phyloP scores from a whole-genome alignment of 2,329 filamentous ascomycete species.

The Botrytis sinoallii region DNA sequence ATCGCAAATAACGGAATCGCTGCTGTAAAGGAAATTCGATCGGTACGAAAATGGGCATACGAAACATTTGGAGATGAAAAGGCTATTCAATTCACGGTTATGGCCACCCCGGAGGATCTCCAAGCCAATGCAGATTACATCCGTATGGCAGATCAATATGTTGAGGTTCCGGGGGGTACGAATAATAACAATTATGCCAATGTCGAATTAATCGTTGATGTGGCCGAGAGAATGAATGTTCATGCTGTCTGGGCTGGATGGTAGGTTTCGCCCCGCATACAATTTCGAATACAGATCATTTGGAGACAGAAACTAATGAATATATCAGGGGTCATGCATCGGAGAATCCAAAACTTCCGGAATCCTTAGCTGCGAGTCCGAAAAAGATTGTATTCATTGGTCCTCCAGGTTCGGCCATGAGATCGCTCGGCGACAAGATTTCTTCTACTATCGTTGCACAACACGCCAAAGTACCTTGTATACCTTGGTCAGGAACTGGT shows the following conservation, averaged over 20 bases:
- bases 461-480: conserved; percentile 92
- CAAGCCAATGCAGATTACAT: conserved; percentile 99
- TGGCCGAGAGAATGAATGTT: conserved; percentile 97
- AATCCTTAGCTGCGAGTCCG: conserved; percentile 90
- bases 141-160: conserved; percentile 98
- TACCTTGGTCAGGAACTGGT: conserved; percentile 98
- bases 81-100: conserved; percentile 98
- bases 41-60: conserved; percentile 99
- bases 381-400: conserved; percentile 99
- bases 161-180: conserved; percentile 96
- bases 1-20: conserved; percentile 99
- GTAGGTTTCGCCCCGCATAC: conserved; percentile 49
- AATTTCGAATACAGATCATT: background rate
- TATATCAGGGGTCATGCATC: conserved; percentile 83
- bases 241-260: conserved; percentile 99
- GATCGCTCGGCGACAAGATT: conserved; percentile 98
- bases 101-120: conserved; percentile 98
- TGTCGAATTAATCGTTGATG: conserved; percentile 97
- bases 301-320: conserved; percentile 19
- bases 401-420: conserved; percentile 96
- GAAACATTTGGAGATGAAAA: conserved; percentile 98
- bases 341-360: conserved; percentile 95
- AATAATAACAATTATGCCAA: conserved; percentile 99
- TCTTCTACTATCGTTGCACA: conserved; percentile 99
- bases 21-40: conserved; percentile 98